Evolutionary conservation across 2,329 filamentous ascomycete genomes (phyloP).

Genomic region (Penicillium brasilianum): DNA sequence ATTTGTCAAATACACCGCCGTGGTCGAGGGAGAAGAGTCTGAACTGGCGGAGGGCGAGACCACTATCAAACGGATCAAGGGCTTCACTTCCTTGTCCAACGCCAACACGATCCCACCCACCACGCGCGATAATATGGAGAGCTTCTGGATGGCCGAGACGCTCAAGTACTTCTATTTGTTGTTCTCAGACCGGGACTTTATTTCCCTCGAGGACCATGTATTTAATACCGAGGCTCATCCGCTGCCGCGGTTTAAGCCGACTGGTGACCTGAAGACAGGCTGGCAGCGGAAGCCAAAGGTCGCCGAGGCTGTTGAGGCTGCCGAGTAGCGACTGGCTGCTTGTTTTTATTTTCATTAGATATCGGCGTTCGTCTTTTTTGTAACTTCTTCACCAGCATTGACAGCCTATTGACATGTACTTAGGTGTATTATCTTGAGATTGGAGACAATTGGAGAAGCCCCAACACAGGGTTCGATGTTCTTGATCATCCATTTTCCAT

Average conservation of each 20-base stretch:
- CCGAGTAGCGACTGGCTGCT: neutral
- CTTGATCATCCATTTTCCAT: neutral
- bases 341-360: neutral
- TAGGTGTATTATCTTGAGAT: neutral
- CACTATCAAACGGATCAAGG: slow-evolving; percentile 48
- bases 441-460: neutral
- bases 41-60: slow-evolving; percentile 11
- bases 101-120: slow-evolving; percentile 73
- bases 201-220: slow-evolving; percentile 85
- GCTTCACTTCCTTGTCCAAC: slow-evolving; percentile 80
- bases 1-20: slow-evolving; percentile 83
- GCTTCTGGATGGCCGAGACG: slow-evolving; percentile 98
- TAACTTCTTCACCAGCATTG: neutral
- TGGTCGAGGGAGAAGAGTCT: slow-evolving; percentile 65
- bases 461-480: neutral
- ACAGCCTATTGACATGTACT: neutral
- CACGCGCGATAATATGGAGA: slow-evolving; percentile 92
- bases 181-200: slow-evolving; percentile 80
- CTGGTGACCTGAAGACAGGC: slow-evolving; percentile 47
- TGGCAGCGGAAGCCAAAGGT: slow-evolving; percentile 41
- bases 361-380: neutral
- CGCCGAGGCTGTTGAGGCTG: neutral
- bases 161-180: slow-evolving; percentile 97
- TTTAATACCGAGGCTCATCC: slow-evolving; percentile 96
- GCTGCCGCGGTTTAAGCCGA: slow-evolving; percentile 84